phyloP scores from a whole-genome alignment of 306 rosid species.

The Comarum palustre region DNA sequence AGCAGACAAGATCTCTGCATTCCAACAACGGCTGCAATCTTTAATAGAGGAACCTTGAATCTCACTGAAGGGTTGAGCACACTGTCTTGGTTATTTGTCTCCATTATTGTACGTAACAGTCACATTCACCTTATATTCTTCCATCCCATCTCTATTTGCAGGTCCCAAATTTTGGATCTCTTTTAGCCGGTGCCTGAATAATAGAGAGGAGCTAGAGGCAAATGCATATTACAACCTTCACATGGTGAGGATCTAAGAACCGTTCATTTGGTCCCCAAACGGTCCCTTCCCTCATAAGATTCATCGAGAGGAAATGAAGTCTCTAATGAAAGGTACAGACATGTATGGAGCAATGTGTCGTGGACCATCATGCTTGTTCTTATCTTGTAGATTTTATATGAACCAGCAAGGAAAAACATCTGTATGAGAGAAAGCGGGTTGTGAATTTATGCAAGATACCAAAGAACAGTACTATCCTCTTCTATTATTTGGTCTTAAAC shows the following conservation, averaged over 20 bases:
- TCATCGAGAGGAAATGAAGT: slow-evolving; percentile 5
- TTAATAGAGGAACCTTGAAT: slow-evolving; percentile 39
- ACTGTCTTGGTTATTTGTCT: background rate
- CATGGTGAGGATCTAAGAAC: slow-evolving; percentile 12
- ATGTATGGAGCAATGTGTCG: slow-evolving; percentile 11
- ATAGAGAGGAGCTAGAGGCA: slow-evolving; percentile 2
- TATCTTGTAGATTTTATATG: slow-evolving; percentile 13
- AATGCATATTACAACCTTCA: slow-evolving; percentile 8
- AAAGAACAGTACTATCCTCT: background rate
- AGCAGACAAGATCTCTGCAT: slow-evolving; percentile 50
- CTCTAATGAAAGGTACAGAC: slow-evolving; percentile 9
- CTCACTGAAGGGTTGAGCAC: background rate
- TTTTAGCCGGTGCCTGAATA: background rate
- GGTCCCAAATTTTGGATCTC: slow-evolving; percentile 8
- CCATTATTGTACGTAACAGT: background rate
- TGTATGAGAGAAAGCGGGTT: background rate
- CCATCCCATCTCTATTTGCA: background rate
- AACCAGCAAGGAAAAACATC: slow-evolving; percentile 8
- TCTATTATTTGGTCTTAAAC: background rate
- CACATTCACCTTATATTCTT: background rate
- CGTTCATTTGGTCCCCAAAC: slow-evolving; percentile 3
- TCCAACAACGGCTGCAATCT: slow-evolving; percentile 55
- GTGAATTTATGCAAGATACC: background rate
- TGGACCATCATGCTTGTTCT: slow-evolving; percentile 13
- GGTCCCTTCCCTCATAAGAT: slow-evolving; percentile 16